Evolutionary conservation across 1,284 basidiomycete genomes (phyloP).

Genomic region (Neolentinus lepideus): DNA sequence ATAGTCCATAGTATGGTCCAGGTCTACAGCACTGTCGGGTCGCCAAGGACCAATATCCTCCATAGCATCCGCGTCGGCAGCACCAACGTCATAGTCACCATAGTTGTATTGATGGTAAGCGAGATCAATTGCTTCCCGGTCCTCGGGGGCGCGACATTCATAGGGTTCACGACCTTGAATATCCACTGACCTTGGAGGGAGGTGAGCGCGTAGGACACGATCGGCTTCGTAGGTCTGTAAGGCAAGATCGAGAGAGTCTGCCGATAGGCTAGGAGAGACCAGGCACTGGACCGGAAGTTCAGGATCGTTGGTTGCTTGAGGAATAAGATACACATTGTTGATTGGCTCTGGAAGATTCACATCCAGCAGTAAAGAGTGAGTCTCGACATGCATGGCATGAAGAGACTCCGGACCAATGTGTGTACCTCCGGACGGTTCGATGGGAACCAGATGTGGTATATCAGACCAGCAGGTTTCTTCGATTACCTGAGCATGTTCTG

Average conservation of each 20-base stretch:
- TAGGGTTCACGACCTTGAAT: background rate
- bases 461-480: too few species aligned
- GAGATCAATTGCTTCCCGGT: too few species aligned
- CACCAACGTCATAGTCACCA: background rate
- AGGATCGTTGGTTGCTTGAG: background rate
- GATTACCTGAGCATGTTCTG: too few species aligned
- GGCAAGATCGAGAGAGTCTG: background rate
- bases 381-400: background rate
- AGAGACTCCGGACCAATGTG: too few species aligned
- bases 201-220: background rate
- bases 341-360: background rate
- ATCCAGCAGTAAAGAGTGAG: background rate
- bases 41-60: too few species aligned
- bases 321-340: background rate
- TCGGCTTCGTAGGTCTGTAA: slow-evolving; percentile 2
- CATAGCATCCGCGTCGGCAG: too few species aligned
- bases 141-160: background rate
- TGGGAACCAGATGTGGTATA: too few species aligned
- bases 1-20: background rate
- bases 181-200: too few species aligned
- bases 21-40: too few species aligned
- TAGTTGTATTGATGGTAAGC: too few species aligned
- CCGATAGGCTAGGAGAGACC: background rate
- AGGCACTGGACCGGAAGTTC: background rate
- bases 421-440: too few species aligned